These are phyloP conservation scores for Solanum tarijense DNA, from an alignment of 257 asterid species.

Conservation along the genomic window DNA sequence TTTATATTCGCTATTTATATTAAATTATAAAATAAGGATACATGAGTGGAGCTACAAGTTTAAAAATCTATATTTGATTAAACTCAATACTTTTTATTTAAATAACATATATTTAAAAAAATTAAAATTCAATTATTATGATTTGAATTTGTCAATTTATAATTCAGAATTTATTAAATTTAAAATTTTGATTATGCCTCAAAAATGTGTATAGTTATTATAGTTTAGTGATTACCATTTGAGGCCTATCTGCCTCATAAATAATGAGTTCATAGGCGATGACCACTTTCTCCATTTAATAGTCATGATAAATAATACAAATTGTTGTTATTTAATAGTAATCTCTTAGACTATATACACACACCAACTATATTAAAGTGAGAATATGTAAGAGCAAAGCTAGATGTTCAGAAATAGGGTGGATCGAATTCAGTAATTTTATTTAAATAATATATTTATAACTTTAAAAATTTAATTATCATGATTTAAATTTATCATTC, in stretches of 20 bases:
- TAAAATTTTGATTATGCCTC: too few relatives aligned
- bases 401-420: not conserved
- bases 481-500: not conserved
- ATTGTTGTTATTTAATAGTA: too few relatives aligned
- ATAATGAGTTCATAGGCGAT: not conserved
- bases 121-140: too few relatives aligned
- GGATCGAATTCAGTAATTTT: not conserved
- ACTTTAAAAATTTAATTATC: not conserved
- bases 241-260: not conserved
- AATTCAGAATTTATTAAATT: too few relatives aligned
- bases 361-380: not conserved
- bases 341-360: not conserved
- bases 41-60: not conserved
- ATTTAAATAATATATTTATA: too few relatives aligned
- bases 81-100: too few relatives aligned
- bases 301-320: too few relatives aligned
- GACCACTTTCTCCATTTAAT: not conserved
- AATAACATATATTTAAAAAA: too few relatives aligned
- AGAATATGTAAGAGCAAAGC: not conserved
- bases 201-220: too few relatives aligned
- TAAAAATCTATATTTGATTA: too few relatives aligned
- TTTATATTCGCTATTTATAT: not conserved
- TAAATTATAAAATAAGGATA: too few relatives aligned
- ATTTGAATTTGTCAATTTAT: too few relatives aligned
- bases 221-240: not conserved